Evolutionary conservation across 2,329 filamentous ascomycete genomes (phyloP), one percentile per base, ranked within the genome.

Genomic region (Trichoderma pleuroti): DNA sequence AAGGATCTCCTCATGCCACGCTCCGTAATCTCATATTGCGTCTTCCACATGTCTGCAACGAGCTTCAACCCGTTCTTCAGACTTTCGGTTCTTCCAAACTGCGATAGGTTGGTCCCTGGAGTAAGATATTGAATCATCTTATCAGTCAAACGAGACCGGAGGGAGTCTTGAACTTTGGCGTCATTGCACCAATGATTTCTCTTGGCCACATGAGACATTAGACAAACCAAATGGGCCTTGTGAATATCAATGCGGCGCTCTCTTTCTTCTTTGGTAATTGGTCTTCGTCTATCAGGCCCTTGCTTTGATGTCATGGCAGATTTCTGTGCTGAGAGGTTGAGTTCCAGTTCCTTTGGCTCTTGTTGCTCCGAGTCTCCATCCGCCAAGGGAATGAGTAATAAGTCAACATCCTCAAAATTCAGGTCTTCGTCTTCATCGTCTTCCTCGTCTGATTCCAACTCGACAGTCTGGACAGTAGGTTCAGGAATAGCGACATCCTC

Each of bases 171-270:
- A 10, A 92, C 87, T 70, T 86, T 81, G 16, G 82, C 76, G 77
- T 95, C 91, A 76, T 97, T 97, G 81, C 94, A 98, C 93, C 95
- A 98, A 68, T 87, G 84, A 77, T 98, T 99, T 69, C 94, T 89
- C 70, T 89, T 84, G 74, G 92, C 87, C 18, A 91, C 86, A 79
- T 98, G 93, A 11, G 90, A 88, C 18, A 99, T 81, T 2, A 99
- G 85, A 78, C 93, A 97, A 16, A 98, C 82, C 0, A 98, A 74
- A 81, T 99, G 94, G 72, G 90, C 84, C 80, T 95, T 97, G 80
- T 99, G 96, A n/a, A 94, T 85, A 65, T 93, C 87, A 34, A 96
- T 79, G 24, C 94, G 88, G 16, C 79, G 82, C 56, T 81, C 80
- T 72, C 83, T 86, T 74, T 90, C 88, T 24, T 84, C 84, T 72